Conservation (phyloP, 2,329 filamentous ascomycete genomes). For the Ophiocordyceps camponoti-leonardi region DNA sequence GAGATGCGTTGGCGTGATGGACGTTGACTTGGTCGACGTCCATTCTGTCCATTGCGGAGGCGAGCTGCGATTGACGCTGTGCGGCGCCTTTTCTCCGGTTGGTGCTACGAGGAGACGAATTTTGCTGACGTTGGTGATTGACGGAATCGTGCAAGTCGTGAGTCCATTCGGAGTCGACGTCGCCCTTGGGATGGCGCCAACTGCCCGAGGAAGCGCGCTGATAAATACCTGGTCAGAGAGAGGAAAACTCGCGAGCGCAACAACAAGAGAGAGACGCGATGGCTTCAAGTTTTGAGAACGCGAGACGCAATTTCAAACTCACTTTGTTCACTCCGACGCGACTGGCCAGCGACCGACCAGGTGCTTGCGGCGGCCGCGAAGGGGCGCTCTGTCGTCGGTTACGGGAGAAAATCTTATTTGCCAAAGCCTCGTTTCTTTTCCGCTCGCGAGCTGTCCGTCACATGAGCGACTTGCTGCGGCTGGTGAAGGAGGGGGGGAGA, state of each 20-base stretch:
- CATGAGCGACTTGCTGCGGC: neutral
- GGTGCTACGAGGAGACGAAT: slow-evolving; percentile 13
- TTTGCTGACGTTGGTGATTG: slow-evolving; percentile 25
- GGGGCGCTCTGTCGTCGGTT: slow-evolving; percentile 42
- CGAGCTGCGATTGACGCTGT: slow-evolving; percentile 20
- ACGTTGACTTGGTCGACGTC: slow-evolving; percentile 22
- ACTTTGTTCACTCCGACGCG: slow-evolving; percentile 61
- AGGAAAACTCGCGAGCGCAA: neutral
- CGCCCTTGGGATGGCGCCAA: slow-evolving; percentile 21
- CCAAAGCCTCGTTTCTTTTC: slow-evolving; percentile 56
- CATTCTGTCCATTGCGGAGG: slow-evolving; percentile 26
- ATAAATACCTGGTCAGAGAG: neutral
- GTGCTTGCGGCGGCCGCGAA: slow-evolving; percentile 24
- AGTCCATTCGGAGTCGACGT: slow-evolving; percentile 52
- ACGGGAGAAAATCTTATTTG: slow-evolving; percentile 51
- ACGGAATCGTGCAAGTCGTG: slow-evolving; percentile 46
- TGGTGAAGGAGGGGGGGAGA: neutral
- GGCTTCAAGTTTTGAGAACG: neutral
- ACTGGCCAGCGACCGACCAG: slow-evolving; percentile 46
- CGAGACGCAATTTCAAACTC: slow-evolving; percentile 4
- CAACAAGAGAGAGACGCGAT: neutral
- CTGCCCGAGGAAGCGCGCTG: slow-evolving; percentile 12
- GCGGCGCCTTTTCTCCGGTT: slow-evolving; percentile 9
- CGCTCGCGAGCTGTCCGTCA: slow-evolving; percentile 38
- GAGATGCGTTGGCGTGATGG: slow-evolving; percentile 3